phyloP scores from a whole-genome alignment of 352 stramenopile genomes.

The Globisporangium cederbergense region DNA sequence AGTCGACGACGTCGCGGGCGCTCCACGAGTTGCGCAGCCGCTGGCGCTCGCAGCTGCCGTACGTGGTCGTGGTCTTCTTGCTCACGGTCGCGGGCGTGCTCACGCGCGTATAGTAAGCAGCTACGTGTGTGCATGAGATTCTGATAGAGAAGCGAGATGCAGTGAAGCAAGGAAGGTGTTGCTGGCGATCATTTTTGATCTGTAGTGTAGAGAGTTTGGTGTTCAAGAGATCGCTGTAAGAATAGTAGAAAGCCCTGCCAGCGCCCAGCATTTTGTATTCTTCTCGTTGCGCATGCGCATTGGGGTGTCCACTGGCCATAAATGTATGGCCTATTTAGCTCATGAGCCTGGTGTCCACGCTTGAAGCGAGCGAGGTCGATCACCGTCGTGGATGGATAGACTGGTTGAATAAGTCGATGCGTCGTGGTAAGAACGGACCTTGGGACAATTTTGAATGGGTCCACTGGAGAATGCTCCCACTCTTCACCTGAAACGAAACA shows the following conservation, averaged over 20 bases:
- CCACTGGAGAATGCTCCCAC: background rate
- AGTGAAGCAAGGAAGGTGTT: background rate
- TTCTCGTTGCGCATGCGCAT: background rate
- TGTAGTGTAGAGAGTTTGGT: background rate
- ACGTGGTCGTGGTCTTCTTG: conserved; percentile 28
- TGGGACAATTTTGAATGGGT: background rate
- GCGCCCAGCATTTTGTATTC: background rate
- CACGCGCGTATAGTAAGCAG: background rate
- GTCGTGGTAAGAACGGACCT: background rate
- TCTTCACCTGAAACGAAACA: background rate
- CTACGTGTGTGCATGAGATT: background rate
- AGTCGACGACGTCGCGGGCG: background rate
- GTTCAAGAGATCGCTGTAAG: background rate
- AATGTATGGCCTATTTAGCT: no score
- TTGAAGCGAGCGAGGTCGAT: background rate
- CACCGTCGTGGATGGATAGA: background rate
- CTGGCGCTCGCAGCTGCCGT: conserved; percentile 30
- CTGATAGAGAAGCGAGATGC: background rate
- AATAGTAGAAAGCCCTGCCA: background rate
- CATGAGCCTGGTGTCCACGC: background rate
- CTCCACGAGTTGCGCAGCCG: conserved; percentile 15
- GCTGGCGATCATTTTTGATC: background rate
- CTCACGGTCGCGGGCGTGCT: conserved; percentile 26
- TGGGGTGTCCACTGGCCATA: background rate
- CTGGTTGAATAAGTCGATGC: background rate